Conservation (phyloP, 106 monocot species). For the Gastrodia elata region DNA sequence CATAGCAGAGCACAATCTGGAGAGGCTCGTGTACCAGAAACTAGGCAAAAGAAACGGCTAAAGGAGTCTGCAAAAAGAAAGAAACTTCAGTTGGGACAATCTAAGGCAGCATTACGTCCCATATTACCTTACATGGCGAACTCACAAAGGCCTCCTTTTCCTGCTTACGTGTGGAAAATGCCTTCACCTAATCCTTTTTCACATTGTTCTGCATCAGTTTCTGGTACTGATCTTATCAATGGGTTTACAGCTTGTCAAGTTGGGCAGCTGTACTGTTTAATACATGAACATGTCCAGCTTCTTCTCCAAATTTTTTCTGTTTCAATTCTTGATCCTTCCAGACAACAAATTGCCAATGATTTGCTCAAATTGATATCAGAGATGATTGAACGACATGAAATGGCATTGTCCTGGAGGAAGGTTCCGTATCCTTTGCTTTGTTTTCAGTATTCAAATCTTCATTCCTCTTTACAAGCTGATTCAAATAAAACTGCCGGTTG, state of each 20-base stretch:
- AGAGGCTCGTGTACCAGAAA: conserved; percentile 37
- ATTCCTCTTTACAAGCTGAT: conserved; percentile 25
- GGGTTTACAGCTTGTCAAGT: conserved; percentile 73
- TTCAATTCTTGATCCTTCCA: conserved; percentile 64
- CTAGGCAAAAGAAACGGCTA: conserved; percentile 56
- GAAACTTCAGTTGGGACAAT: conserved; percentile 22
- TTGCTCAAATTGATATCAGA: conserved; percentile 58
- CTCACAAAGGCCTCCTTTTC: conserved; percentile 12
- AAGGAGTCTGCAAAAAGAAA: conserved; percentile 28
- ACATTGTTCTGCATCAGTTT: conserved; percentile 13
- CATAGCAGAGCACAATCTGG: conserved; percentile 7
- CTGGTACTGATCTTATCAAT: conserved; percentile 17
- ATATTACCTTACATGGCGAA: conserved; percentile 51
- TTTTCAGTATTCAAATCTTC: conserved; percentile 43
- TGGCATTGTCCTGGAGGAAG: conserved; percentile 34
- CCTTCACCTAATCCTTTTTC: conserved; percentile 18
- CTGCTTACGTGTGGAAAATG: conserved; percentile 18
- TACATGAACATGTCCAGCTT: conserved; percentile 90
- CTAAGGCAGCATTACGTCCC: conserved; percentile 49
- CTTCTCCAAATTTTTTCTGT: conserved; percentile 77
- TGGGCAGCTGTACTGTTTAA: conserved; percentile 59
- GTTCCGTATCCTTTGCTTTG: conserved; percentile 34
- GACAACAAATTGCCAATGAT: conserved; percentile 42
- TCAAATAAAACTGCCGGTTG: conserved; percentile 15
- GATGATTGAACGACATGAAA: conserved; percentile 48